Evolutionary conservation across 805 yeast genomes (phyloP), one percentile per base, ranked within the genome.

Genomic region (Pichia manshurica): DNA sequence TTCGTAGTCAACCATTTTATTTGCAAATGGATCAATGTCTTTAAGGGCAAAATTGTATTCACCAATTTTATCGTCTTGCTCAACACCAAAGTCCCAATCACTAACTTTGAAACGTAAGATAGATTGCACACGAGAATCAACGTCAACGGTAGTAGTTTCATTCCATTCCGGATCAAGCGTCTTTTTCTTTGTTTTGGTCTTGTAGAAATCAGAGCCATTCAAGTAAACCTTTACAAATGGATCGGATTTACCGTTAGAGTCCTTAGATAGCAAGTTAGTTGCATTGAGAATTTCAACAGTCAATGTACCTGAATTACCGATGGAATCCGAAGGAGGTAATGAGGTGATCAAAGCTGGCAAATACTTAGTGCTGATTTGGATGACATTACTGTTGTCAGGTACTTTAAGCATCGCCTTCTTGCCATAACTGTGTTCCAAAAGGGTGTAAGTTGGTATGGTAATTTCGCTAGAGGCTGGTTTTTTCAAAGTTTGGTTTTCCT

Each of bases 31-130:
- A 53, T 81, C 79, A 17, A 90, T 69, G 13, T 78, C 77, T 0
- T 77, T 63, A 48, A 91, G 67, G 10, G 77, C 74, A 47, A 89
- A 62, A 20, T 60, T 56, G 9, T 81, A 86, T 29, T 69, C 71
- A 48, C 98, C 96, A 47, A 93, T 72, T 53, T 73, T 70, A 65
- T 93, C 99, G 65, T 93, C 91, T 51, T 77, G 78, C 49, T 82
- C 88, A 40, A 87, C 81, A 55, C 96, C 96, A 54, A 91, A 79
- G 66, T 93, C 99, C 96, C 97, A 91, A 63, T 93, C 99, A 60
- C 62, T 74, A 15, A 86, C 78, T 48, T 73, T 77, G 47, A 87
- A 71, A 48, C 68, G 70, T 44, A 90, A 62, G 3, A 65, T 63
- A 10, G 86, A 79, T 57, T 79, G 79, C 47, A 74, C 79, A 61